These are phyloP conservation scores for Eucalyptus regnans DNA, from an alignment of 345 rosid species.

Conservation along the genomic window DNA sequence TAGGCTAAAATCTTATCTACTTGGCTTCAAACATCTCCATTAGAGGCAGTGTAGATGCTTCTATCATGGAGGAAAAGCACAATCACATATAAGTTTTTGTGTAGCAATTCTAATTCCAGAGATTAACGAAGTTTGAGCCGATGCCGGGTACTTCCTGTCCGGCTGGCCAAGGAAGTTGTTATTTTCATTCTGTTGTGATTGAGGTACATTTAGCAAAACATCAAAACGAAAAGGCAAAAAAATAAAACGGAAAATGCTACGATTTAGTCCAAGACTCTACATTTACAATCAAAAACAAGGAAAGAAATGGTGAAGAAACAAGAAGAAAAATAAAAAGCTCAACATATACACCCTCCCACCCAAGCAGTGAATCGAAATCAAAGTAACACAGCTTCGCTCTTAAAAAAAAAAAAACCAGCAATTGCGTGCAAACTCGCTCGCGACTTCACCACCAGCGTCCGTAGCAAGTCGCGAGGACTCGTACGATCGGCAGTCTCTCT, in stretches of 20 bases:
- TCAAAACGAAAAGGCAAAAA: not conserved
- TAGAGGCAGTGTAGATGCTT: not conserved
- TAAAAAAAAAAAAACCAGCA: not conserved
- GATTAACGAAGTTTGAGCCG: not conserved
- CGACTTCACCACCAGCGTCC: not conserved
- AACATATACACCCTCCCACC: not conserved
- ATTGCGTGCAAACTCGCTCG: not conserved
- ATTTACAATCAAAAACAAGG: not conserved
- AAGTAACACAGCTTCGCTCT: not conserved
- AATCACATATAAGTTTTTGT: not conserved
- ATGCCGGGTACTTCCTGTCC: not conserved
- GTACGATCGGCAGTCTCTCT: not conserved
- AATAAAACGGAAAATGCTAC: not conserved
- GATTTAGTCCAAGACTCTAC: not conserved
- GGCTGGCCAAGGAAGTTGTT: not conserved
- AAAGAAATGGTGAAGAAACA: not conserved
- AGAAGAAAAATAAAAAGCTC: not conserved
- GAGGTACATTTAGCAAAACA: not conserved
- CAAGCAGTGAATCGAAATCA: not conserved
- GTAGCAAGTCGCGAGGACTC: not conserved
- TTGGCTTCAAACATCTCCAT: not conserved
- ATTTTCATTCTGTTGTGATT: not conserved
- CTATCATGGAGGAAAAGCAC: not conserved
- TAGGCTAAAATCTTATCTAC: not conserved
- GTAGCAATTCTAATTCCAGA: not conserved